These are phyloP conservation scores for Echium plantagineum DNA, from an alignment of 257 asterid genomes.

Conservation along the genomic window DNA sequence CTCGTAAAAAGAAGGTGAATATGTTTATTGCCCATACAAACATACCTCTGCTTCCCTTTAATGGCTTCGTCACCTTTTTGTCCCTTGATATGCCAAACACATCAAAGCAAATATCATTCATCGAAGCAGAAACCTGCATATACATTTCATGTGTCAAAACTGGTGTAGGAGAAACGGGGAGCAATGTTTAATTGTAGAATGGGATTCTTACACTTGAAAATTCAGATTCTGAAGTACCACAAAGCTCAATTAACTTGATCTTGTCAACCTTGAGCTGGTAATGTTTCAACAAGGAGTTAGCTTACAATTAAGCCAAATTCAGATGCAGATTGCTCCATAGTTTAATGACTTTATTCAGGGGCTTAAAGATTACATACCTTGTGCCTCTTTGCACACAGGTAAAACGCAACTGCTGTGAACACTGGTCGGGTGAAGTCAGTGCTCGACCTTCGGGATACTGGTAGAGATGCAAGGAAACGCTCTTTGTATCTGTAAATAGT, in stretches of 20 bases:
- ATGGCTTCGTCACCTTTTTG: slow-evolving; percentile 57
- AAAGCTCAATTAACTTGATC: slow-evolving; percentile 63
- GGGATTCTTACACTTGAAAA: slow-evolving; percentile 48
- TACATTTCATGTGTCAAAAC: background rate
- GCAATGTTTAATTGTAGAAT: background rate
- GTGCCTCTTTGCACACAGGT: slow-evolving; percentile 65
- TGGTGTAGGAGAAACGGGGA: background rate
- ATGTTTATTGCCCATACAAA: background rate
- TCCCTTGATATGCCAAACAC: slow-evolving; percentile 63
- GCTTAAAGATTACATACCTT: slow-evolving; percentile 40
- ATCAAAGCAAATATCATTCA: slow-evolving; percentile 78
- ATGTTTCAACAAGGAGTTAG: background rate
- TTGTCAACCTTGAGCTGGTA: slow-evolving; percentile 84
- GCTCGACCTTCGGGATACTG: slow-evolving; percentile 62
- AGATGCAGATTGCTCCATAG: background rate
- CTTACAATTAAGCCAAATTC: background rate
- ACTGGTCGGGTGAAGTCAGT: slow-evolving; percentile 85
- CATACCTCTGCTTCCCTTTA: slow-evolving; percentile 80
- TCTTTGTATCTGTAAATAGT: slow-evolving; percentile 50
- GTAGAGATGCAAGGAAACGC: slow-evolving; percentile 73
- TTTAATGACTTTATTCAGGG: background rate
- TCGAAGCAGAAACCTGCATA: slow-evolving; percentile 73
- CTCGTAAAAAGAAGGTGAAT: too few species aligned
- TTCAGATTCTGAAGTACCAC: slow-evolving; percentile 87
- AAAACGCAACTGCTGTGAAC: slow-evolving; percentile 75